Conservation (phyloP, 1,139 yeast species). For the Hyphopichia fennica region DNA sequence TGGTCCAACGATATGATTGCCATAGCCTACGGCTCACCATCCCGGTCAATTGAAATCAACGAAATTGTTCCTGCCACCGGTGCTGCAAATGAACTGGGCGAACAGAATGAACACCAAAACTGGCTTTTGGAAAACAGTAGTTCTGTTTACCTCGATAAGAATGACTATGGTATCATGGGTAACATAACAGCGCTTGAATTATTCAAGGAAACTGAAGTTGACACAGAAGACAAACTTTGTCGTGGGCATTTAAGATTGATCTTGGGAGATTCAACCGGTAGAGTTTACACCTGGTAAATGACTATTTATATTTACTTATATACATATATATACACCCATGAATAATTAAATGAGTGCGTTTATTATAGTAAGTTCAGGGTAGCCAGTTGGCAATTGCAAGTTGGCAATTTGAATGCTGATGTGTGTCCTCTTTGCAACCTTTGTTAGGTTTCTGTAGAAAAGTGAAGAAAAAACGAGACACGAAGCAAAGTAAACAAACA, state of each 20-base stretch:
- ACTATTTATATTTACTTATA: too few species aligned
- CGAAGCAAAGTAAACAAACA: too few species aligned
- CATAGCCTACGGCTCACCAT: slow-evolving; percentile 17
- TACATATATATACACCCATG: too few species aligned
- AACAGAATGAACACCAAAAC: slow-evolving; percentile 6
- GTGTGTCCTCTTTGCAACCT: too few species aligned
- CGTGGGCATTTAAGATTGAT: slow-evolving; percentile 34
- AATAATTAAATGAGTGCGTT: too few species aligned
- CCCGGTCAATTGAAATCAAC: slow-evolving; percentile 20
- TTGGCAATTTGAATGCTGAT: too few species aligned
- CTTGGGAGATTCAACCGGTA: slow-evolving; percentile 42
- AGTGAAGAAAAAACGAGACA: too few species aligned
- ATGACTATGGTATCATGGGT: slow-evolving; percentile 12
- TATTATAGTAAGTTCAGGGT: too few species aligned
- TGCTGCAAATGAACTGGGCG: neutral
- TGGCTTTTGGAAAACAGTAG: slow-evolving; percentile 25
- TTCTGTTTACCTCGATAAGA: slow-evolving; percentile 14
- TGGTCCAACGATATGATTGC: slow-evolving; percentile 42
- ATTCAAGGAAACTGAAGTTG: slow-evolving; percentile 32
- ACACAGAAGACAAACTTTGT: slow-evolving; percentile 34
- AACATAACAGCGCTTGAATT: slow-evolving; percentile 29
- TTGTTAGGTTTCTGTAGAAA: too few species aligned
- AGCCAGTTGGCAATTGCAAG: too few species aligned
- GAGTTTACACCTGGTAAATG: slow-evolving; percentile 28
- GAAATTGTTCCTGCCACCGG: slow-evolving; percentile 18